Conservation (phyloP, 176 grass and related monocot species). For the Typha latifolia region DNA sequence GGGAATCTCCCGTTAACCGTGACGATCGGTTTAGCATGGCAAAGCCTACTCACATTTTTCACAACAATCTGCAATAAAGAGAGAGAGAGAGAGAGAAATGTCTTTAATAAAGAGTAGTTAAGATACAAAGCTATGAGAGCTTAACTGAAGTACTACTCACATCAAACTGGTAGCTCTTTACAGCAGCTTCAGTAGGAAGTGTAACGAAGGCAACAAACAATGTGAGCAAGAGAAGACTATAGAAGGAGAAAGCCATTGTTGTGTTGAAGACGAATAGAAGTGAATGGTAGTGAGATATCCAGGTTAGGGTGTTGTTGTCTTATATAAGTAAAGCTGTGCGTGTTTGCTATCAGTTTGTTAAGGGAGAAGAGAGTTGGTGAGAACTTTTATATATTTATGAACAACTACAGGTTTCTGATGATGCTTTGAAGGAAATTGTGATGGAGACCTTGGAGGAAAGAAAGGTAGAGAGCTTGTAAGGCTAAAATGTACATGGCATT, state of each 20-base stretch:
- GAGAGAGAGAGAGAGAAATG: not conserved
- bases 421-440: constrained; percentile 52
- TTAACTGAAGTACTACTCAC: constrained; percentile 28
- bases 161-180: constrained; percentile 59
- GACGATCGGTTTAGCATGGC: constrained; percentile 40
- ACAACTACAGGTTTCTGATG: constrained; percentile 1
- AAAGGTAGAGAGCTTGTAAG: not conserved
- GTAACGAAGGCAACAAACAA: constrained; percentile 21
- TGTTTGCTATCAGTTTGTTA: constrained; percentile 15
- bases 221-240: constrained; percentile 1
- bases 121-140: not conserved
- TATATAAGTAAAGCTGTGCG: not conserved
- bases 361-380: constrained; percentile 12
- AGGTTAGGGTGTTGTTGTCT: not conserved
- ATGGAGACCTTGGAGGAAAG: constrained; percentile 15
- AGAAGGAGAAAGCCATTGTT: constrained; percentile 6
- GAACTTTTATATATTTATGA: not conserved
- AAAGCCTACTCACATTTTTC: constrained; percentile 53
- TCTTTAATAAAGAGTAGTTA: not conserved
- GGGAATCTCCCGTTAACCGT: constrained; percentile 53
- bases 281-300: not conserved
- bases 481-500: not conserved
- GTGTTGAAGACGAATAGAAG: not conserved
- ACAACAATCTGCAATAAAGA: constrained; percentile 24
- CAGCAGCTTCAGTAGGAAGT: constrained; percentile 23